These are phyloP conservation scores for Xanthoparmelia taractica DNA, from an alignment of 495 filamentous ascomycete species.

Conservation along the genomic window DNA sequence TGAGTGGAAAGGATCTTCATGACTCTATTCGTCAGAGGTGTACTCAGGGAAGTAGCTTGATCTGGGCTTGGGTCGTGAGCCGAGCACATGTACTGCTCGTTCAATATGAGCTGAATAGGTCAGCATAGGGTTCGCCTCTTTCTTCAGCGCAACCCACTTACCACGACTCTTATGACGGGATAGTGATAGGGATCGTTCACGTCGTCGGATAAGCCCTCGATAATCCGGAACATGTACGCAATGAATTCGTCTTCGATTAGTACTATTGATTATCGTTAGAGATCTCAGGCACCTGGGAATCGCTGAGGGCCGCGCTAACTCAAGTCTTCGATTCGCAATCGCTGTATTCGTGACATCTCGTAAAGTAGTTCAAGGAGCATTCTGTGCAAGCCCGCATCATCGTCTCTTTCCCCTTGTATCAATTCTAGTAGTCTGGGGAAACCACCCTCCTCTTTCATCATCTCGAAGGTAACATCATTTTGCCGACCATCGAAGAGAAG, in stretches of 20 bases:
- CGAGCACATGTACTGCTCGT: constrained; percentile 94
- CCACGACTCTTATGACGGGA: constrained; percentile 85
- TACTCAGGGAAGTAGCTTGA: constrained; percentile 30
- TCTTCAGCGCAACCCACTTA: constrained; percentile 34
- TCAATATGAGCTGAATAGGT: constrained; percentile 69
- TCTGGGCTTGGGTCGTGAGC: constrained; percentile 46
- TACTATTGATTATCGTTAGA: constrained; percentile 32
- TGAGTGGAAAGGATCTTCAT: constrained; percentile 78
- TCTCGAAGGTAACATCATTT: constrained; percentile 68
- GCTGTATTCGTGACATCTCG: constrained; percentile 93
- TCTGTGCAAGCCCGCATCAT: constrained; percentile 67
- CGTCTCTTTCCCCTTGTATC: constrained; percentile 54
- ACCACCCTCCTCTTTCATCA: constrained; percentile 78
- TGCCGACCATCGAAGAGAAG: constrained; percentile 84
- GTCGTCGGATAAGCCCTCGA: constrained; percentile 85
- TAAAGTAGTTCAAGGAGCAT: constrained; percentile 83
- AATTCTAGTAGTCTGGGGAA: constrained; percentile 80
- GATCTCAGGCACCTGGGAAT: not conserved
- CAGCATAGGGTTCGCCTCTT: constrained; percentile 16
- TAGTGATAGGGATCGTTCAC: constrained; percentile 94
- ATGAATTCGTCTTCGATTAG: constrained; percentile 80
- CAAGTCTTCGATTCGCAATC: constrained; percentile 68
- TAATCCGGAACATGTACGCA: constrained; percentile 73
- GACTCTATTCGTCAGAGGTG: constrained; percentile 78
- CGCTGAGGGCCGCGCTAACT: constrained; percentile 37